A percentile compares a stretch with the other conserved stretches of the same genome.
Conservation (phyloP, 352 stramenopile genomes). For the Phytophthora boehmeriae region DNA sequence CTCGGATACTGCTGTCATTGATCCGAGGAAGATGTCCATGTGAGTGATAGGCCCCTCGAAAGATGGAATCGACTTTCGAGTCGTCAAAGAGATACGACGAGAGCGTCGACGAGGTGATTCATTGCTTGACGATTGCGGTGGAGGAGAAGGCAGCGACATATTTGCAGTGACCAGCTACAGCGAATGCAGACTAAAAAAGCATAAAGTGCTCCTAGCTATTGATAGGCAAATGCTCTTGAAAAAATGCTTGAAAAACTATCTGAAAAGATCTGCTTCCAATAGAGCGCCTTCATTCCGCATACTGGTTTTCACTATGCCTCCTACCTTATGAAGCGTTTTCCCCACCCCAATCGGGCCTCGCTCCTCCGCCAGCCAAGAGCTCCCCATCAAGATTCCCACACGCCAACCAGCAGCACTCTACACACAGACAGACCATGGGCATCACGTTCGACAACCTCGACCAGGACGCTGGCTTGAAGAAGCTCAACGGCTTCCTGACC, state of each 20-base stretch:
- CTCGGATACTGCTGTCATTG: constrained; percentile 94
- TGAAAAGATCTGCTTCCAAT: constrained; percentile 15
- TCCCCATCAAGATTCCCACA: constrained; percentile 27
- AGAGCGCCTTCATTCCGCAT: constrained; percentile 12
- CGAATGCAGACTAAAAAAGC: too few relatives aligned
- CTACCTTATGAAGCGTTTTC: constrained; percentile 13
- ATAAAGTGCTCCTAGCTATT: too few relatives aligned
- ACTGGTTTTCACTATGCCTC: constrained; percentile 27
- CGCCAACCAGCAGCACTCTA: constrained; percentile 19
- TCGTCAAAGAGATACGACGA: not conserved
- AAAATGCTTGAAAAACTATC: constrained; percentile 2
- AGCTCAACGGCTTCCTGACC: constrained; percentile 84
- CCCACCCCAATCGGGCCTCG: not conserved
- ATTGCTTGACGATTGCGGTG: not conserved
- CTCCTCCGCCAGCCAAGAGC: constrained; percentile 44
- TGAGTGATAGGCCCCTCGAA: constrained; percentile 25
- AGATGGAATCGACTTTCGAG: not conserved
- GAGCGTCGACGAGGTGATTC: not conserved
- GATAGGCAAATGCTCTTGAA: not conserved
- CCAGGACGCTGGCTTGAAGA: constrained; percentile 68
- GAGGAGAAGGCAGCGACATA: not conserved
- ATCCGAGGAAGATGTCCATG: constrained; percentile 94
- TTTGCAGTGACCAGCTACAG: too few relatives aligned
- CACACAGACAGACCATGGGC: constrained; percentile 42
- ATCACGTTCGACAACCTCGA: constrained; percentile 71